Percentiles rank a stretch among this genome's conserved stretches.
Evolutionary conservation across 495 filamentous ascomycete species (phyloP).

Genomic region (Delitschia confertaspora): DNA sequence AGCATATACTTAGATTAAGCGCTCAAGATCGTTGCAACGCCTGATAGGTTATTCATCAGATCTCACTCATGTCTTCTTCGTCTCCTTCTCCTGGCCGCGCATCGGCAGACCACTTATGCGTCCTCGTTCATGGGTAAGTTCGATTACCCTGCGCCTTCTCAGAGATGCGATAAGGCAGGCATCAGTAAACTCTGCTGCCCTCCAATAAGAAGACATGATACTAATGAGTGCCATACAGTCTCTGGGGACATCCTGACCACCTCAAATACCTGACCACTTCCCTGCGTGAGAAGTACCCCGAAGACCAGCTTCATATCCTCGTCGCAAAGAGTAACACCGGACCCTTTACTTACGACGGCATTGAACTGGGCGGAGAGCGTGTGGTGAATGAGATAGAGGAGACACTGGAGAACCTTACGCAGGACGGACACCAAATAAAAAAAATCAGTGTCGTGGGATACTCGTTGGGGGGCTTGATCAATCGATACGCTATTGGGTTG

Average conservation of each 20-base stretch:
- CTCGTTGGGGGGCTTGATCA: slow-evolving; percentile 78
- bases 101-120: slow-evolving; percentile 66
- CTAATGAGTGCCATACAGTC: slow-evolving; percentile 32
- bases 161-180: no score
- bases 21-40: no score
- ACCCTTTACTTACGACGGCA: slow-evolving; percentile 86
- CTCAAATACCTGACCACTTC: slow-evolving; percentile 60
- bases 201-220: neutral
- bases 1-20: no score
- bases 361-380: slow-evolving; percentile 83
- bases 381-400: slow-evolving; percentile 83
- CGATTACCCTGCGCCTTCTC: slow-evolving; percentile 4
- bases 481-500: slow-evolving; percentile 79
- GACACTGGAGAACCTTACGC: slow-evolving; percentile 55
- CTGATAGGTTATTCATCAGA: no score
- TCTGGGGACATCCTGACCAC: slow-evolving; percentile 90
- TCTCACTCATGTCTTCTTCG: no score
- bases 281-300: slow-evolving; percentile 54
- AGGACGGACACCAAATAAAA: slow-evolving; percentile 57
- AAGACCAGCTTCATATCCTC: slow-evolving; percentile 62
- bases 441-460: slow-evolving; percentile 87
- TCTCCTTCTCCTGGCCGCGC: no score
- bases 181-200: slow-evolving; percentile 3
- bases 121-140: slow-evolving; percentile 88
- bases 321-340: slow-evolving; percentile 71